These are phyloP conservation scores for Rosa multiflora DNA, from an alignment of 306 rosid genomes.

Conservation along the genomic window DNA sequence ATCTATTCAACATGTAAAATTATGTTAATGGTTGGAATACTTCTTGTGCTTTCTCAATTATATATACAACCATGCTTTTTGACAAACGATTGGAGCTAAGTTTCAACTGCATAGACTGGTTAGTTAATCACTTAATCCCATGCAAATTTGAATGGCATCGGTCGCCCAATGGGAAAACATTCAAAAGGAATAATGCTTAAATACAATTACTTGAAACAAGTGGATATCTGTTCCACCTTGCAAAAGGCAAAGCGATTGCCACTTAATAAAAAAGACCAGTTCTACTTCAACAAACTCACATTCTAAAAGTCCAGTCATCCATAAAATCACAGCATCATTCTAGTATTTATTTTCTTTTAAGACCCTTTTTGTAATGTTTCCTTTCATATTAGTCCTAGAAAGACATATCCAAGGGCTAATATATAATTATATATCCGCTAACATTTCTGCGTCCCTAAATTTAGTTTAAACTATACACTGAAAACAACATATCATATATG, in stretches of 20 bases:
- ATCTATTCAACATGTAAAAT: background rate
- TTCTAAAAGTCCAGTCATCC: background rate
- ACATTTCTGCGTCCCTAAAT: background rate
- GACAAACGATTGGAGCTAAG: background rate
- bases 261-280: background rate
- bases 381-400: background rate
- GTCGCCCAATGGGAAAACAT: background rate
- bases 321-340: background rate
- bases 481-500: background rate
- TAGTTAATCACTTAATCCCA: background rate
- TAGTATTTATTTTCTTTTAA: background rate
- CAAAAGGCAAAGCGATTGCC: background rate
- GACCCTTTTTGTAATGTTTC: background rate
- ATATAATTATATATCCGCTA: background rate
- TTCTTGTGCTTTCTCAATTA: background rate
- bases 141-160: background rate
- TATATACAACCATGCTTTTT: background rate
- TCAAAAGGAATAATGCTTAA: background rate
- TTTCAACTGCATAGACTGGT: background rate
- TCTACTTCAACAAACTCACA: background rate
- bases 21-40: background rate
- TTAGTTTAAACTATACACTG: background rate
- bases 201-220: background rate
- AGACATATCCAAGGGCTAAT: background rate
- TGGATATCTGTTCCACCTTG: background rate